Evolutionary conservation across 1,284 basidiomycete species (phyloP), one percentile per base, ranked within the genome.

Genomic region (Mycosarcoma maydis): DNA sequence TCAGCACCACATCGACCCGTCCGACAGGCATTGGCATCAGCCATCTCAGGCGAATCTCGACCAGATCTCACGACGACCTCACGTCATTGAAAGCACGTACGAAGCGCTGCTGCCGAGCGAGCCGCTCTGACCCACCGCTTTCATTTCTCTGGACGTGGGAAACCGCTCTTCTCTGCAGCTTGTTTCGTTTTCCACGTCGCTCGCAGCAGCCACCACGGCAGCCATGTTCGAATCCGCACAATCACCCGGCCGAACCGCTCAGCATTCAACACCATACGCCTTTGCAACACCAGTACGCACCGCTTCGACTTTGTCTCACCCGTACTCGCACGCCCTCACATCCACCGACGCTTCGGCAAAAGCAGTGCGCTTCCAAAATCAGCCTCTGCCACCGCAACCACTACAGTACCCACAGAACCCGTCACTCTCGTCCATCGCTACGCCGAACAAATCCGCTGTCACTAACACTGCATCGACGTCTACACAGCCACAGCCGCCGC

Each of bases 281-380:
- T 65, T 65, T 17, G 61, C 61, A 2, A 65, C 61, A 8, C 61
- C 61, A 4, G 45, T 65, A 9, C 54, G 61, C 4, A 46, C 54
- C 3, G 46, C 61, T 4, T 62, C 59, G 3, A 55, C 59, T 2
- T 62, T 43, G 16, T 49, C 49, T 37, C 40, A 45, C 41, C 20
- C 56, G 0, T 57, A 53, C 36, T 57, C 61, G 19, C 61, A 65
- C 29, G 61, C 54, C 13, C 41, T 65, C 37, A 58, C 61, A 8
- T 37, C 47, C 4, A 34, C 53, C 19, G 19, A 48, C 26, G 49
- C 42, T 2, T 48, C 58, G 1, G 44, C 52, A n/a, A 69, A 62
- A 48, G 55, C 46, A 14, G 66, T 69, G 11, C 58, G 66, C 0
- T 69, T 69, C 37, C 66, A 62, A 27, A 46, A 36, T 17, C 66